Base-by-base conservation (phyloP, 2,329 filamentous ascomycete species). In the Pleomassaria siparia region DNA sequence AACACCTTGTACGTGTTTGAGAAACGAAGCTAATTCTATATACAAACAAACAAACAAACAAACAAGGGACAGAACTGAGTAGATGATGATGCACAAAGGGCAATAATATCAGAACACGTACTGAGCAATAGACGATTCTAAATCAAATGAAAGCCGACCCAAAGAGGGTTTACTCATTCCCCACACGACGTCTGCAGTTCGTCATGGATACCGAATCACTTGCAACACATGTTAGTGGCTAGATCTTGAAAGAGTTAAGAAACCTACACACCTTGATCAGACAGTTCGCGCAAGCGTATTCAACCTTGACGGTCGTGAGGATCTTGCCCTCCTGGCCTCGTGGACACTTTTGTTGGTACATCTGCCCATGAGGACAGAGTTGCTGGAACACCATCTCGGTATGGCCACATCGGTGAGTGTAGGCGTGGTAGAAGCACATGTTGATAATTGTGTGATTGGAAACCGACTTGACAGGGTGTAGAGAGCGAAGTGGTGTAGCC, bases 361-460 rank as follows among this genome's bases (percentile, higher is more conserved):
- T 43, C 29, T 43, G 45, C 4, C 59, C 64, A 15, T 58, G 59
- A 2, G 56, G 28, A 21, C 66, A 70, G 18, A 64, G 51, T 39
- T 63, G 54, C 26, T 62, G 59, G 44, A 70, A 60, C 10, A 67
- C 47, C 56, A 67, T 74, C 46, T 67, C 62, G 13, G 72, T 74
- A 57, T 77, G 74, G 36, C 74, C 74, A 58, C 74, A 77, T 12
- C 62, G 59, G 62, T 76, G 70, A 3, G 63, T 68, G 64, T 77
- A 74, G 40, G 74, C 74, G 60, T 76, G 75, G 62, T 75, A 76
- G 59, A 69, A 73, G 64, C 74, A 76, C 74, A 76, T 77, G n/a
- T 25, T 57, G 45, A 43, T 24, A 16, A n/a, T 35, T 18, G 30
- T 12, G n/a, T 28, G 7, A 28, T 12, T 28, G n/a, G n/a, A n/a